Conservation (phyloP, 2,329 filamentous ascomycete species). For the Apiospora marii region DNA sequence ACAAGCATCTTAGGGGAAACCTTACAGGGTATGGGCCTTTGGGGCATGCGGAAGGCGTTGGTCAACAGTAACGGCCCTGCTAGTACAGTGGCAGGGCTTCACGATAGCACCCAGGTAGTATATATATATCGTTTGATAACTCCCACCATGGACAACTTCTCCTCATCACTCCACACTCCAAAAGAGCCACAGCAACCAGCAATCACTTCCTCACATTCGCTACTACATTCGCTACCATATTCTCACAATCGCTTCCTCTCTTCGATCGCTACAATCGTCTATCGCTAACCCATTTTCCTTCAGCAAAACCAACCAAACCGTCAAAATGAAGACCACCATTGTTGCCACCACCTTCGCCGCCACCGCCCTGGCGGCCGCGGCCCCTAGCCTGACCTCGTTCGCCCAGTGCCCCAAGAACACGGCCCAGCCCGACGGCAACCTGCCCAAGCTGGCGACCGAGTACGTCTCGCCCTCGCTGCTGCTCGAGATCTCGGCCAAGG, state of each 20-base stretch:
- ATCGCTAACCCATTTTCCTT: neutral
- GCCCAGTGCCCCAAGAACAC: constrained; percentile 10
- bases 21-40: neutral
- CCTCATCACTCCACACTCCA: constrained; percentile 1
- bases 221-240: neutral
- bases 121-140: neutral
- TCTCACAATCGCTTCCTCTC: neutral
- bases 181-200: neutral
- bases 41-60: neutral
- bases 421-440: constrained; percentile 17
- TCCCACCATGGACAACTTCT: neutral
- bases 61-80: neutral
- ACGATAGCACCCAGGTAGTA: neutral
- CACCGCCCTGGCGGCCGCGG: neutral
- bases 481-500: constrained; percentile 6
- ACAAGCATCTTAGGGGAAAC: neutral
- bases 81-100: too few relatives aligned
- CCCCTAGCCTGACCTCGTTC: neutral
- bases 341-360: neutral
- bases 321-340: constrained; percentile 10
- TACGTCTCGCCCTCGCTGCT: constrained; percentile 7
- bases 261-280: neutral
- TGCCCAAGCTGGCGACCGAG: neutral
- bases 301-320: neutral
- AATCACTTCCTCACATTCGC: constrained; percentile 3